Base-by-base conservation (phyloP, 2,329 filamentous ascomycete species). In the Pseudogymnoascus sp. region DNA sequence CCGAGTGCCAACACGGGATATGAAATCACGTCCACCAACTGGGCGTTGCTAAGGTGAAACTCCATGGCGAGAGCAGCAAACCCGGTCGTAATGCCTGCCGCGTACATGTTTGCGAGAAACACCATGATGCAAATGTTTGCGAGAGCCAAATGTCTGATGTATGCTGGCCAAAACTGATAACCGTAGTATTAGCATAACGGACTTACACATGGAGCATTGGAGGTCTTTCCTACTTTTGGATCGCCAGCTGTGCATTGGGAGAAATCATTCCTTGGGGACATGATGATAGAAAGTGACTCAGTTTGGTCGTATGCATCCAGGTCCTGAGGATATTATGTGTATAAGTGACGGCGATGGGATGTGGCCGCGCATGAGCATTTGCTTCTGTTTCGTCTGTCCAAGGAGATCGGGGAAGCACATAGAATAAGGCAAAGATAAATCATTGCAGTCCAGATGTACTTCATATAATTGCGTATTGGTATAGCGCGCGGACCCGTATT, bases 1-100 rank as follows among this genome's bases (percentile, higher is more conserved):
- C 67, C 67, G 11, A 69, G 63, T 8, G 67, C 66, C 28, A 69
- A 67, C 4, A 68, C 67, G 16, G 67, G 64, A 56, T 64, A 69
- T 5, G 67, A 66, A 11, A 69, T 63, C 1, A 66, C 28, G 53
- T 69, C 63, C 16, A 64, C 63, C 18, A 68, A 44, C 14, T 64
- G 61, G 6, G 50, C 60, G 37, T 66, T 66, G 14, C 31, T 23
- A 16, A 65, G 64, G 10, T 61, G 67, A 31, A 69, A 66, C 36
- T 67, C 65, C 46, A 31, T 59, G 16, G 67, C 67, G 16, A 69
- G 61, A 4, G 62, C 61, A 16, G 28, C 63, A 23, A 69, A 68
- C 1, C 67, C 67, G 12, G 67, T 69, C 12, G 66, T 60, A n/a
- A 66, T 64, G 2, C 67, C 65, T 28, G 63, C 44, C 34, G 64